phyloP scores from a whole-genome alignment of 768 basidiomycete genomes.

The Ramaria rubella region DNA sequence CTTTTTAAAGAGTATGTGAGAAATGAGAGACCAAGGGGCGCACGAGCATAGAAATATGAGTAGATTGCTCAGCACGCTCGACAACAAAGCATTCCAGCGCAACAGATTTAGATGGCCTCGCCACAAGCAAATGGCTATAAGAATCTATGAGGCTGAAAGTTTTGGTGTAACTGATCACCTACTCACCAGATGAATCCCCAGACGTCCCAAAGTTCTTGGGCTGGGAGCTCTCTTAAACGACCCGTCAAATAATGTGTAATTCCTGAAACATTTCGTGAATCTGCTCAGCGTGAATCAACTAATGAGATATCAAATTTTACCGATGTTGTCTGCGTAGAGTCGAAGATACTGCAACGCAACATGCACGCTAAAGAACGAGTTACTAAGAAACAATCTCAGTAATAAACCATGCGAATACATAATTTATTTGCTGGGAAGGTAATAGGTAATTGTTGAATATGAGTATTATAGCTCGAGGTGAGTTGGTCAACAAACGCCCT shows the following conservation, averaged over 20 bases:
- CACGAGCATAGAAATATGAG: conserved; percentile 93
- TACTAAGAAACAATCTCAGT: conserved; percentile 86
- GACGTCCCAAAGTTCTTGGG: conserved; percentile 69
- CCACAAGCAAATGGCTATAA: conserved; percentile 84
- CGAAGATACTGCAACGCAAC: conserved; percentile 86
- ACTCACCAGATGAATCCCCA: conserved; percentile 86
- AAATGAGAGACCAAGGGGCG: conserved; percentile 32
- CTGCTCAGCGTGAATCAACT: not conserved
- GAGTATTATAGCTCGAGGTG: not conserved
- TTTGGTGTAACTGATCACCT: not conserved
- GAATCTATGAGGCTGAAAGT: conserved; percentile 15
- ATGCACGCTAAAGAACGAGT: conserved; percentile 89
- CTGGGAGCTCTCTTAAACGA: conserved; percentile 61
- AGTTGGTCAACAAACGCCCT: not conserved
- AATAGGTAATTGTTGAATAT: not conserved
- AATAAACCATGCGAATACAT: conserved; percentile 69
- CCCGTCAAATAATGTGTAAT: conserved; percentile 86
- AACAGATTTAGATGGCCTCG: conserved; percentile 82
- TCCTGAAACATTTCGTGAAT: conserved; percentile 5
- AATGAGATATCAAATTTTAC: conserved; percentile 19
- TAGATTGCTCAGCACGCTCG: conserved; percentile 81
- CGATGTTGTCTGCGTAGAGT: conserved; percentile 79
- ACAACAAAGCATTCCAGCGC: conserved; percentile 94
- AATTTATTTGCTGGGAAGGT: not conserved
- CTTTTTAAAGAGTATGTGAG: conserved; percentile 11